Conservation (phyloP, 2,329 filamentous ascomycete genomes). For the Ascocoryne sarcoides region DNA sequence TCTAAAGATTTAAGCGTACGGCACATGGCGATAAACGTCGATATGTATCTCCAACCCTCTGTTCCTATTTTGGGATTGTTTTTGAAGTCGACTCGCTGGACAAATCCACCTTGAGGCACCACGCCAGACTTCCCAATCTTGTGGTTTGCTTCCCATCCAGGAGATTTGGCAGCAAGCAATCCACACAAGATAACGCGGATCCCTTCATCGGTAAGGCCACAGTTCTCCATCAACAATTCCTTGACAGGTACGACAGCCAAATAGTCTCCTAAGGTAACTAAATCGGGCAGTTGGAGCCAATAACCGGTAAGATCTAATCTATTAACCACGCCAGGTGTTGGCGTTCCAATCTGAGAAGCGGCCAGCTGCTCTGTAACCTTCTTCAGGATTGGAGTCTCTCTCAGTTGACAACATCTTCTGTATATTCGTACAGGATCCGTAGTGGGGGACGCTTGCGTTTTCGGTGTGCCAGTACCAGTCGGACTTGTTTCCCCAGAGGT, state of each 20-base stretch:
- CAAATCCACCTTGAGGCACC: constrained; percentile 50
- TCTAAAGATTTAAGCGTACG: constrained; percentile 79
- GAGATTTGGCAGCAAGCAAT: constrained; percentile 68
- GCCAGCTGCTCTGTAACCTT: constrained; percentile 84
- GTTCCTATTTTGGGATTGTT: constrained; percentile 77
- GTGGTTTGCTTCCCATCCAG: constrained; percentile 36
- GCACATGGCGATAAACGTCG: constrained; percentile 84
- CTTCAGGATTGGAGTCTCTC: constrained; percentile 87
- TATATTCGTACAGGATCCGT: constrained; percentile 91
- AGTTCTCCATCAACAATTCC: constrained; percentile 79
- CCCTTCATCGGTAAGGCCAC: constrained; percentile 78
- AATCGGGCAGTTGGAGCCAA: constrained; percentile 71
- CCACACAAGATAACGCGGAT: constrained; percentile 80
- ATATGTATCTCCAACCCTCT: constrained; percentile 87
- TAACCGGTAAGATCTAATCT: constrained; percentile 81
- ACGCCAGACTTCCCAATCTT: constrained; percentile 18
- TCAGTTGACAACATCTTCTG: constrained; percentile 83
- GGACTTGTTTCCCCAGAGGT: constrained; percentile 32
- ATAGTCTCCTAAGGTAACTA: constrained; percentile 86
- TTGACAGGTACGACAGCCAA: constrained; percentile 86
- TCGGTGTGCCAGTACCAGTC: constrained; percentile 31
- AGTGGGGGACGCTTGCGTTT: constrained; percentile 62
- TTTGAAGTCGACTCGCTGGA: constrained; percentile 82
- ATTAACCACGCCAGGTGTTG: constrained; percentile 65
- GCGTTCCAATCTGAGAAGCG: constrained; percentile 52